A percentile compares a stretch with the other conserved stretches of the same genome.
phyloP scores from a whole-genome alignment of 2,329 filamentous ascomycete genomes.

The Colletotrichum karsti region DNA sequence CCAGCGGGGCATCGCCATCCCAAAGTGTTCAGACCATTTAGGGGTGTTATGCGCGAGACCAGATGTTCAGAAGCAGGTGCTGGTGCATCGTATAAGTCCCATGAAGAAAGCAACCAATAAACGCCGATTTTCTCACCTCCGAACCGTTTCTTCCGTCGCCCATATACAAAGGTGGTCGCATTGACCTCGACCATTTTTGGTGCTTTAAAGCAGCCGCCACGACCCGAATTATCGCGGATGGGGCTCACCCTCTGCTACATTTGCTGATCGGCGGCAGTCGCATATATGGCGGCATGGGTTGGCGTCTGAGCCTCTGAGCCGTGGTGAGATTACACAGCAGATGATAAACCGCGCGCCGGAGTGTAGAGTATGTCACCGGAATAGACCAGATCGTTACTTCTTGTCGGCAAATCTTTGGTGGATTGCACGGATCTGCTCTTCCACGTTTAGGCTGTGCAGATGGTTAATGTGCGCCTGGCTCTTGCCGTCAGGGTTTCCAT shows the following conservation, averaged over 20 bases:
- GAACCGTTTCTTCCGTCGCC: neutral
- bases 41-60: neutral
- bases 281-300: neutral
- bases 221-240: no score
- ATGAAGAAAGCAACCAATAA: neutral
- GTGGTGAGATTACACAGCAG: neutral
- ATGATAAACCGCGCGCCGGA: neutral
- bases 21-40: no score
- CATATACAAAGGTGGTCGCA: neutral
- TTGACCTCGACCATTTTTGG: no score
- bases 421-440: conserved; percentile 81
- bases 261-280: no score
- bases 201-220: no score
- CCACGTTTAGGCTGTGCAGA: conserved; percentile 77
- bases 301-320: neutral
- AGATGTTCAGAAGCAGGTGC: neutral
- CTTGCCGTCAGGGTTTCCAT: conserved; percentile 61
- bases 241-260: no score
- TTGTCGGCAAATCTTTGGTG: conserved; percentile 59
- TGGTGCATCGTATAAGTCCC: neutral
- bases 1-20: no score
- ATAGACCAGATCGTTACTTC: neutral
- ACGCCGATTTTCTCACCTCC: conserved; percentile 1
- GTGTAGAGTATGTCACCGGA: neutral
- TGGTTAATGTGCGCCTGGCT: conserved; percentile 61